Evolutionary conservation across 306 rosid genomes (phyloP).

Genomic region (Dryas drummondii): DNA sequence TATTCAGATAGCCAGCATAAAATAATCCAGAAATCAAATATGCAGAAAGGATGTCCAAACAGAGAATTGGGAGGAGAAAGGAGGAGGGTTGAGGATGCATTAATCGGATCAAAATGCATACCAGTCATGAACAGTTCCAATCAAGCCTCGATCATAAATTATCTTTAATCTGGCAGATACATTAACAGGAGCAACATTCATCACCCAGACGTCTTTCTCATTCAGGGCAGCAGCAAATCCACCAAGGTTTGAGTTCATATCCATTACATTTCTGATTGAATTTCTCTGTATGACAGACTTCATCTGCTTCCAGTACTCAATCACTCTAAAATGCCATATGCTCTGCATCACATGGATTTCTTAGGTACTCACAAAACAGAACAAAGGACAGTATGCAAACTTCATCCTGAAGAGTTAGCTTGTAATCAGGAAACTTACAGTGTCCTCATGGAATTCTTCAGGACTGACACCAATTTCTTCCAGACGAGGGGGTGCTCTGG

Average conservation of each 20-base stretch:
- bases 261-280: slow-evolving; percentile 61
- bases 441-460: slow-evolving; percentile 57
- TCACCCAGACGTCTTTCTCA: slow-evolving; percentile 56
- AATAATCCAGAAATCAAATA: neutral
- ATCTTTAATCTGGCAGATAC: slow-evolving; percentile 50
- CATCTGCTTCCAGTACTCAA: slow-evolving; percentile 64
- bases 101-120: slow-evolving; percentile 21
- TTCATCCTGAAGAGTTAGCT: neutral
- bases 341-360: slow-evolving; percentile 34
- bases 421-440: slow-evolving; percentile 37
- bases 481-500: slow-evolving; percentile 48
- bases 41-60: neutral
- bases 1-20: neutral
- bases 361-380: neutral
- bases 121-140: slow-evolving; percentile 70
- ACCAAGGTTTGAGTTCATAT: slow-evolving; percentile 66
- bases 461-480: slow-evolving; percentile 51
- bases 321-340: slow-evolving; percentile 53
- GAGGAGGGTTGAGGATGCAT: neutral
- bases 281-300: slow-evolving; percentile 39
- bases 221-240: slow-evolving; percentile 60
- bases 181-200: slow-evolving; percentile 56
- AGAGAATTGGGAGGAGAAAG: neutral
- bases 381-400: neutral
- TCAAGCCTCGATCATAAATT: slow-evolving; percentile 55